phyloP scores from a whole-genome alignment of 78 protist genomes.

The Ministeria vibrans region DNA sequence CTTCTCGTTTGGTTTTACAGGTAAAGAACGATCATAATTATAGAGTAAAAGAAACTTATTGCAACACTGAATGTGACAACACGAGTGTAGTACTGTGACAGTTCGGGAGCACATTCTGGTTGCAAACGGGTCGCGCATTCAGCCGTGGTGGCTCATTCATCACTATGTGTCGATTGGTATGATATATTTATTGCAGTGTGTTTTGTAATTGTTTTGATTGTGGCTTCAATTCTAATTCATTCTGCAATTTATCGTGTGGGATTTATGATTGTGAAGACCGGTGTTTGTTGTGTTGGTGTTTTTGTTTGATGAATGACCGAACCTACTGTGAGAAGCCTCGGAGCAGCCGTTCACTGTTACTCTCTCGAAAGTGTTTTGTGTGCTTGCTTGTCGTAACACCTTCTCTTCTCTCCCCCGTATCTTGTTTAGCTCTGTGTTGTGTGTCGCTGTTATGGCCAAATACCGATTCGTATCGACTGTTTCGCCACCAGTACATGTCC shows the following conservation, averaged over 20 bases:
- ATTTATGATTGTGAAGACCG: too few relatives aligned
- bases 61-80: not conserved
- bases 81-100: not conserved
- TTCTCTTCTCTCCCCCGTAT: not conserved
- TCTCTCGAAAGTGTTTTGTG: too few relatives aligned
- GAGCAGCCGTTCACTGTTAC: too few relatives aligned
- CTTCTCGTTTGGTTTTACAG: not conserved
- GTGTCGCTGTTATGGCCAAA: not conserved
- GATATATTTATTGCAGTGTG: not conserved
- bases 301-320: too few relatives aligned
- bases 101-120: not conserved
- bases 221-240: not conserved
- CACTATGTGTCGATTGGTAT: slow-evolving; percentile 7
- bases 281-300: not conserved
- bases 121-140: slow-evolving; percentile 9
- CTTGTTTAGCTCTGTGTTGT: not conserved
- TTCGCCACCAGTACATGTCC: not conserved
- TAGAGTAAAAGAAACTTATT: not conserved
- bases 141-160: slow-evolving; percentile 10
- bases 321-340: too few relatives aligned
- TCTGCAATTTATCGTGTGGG: not conserved
- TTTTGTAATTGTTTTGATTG: not conserved
- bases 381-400: not conserved
- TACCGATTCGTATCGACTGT: not conserved
- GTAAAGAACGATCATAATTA: not conserved